phyloP scores from a whole-genome alignment of 2,329 filamentous ascomycete species.

The Colletotrichum orbiculare region DNA sequence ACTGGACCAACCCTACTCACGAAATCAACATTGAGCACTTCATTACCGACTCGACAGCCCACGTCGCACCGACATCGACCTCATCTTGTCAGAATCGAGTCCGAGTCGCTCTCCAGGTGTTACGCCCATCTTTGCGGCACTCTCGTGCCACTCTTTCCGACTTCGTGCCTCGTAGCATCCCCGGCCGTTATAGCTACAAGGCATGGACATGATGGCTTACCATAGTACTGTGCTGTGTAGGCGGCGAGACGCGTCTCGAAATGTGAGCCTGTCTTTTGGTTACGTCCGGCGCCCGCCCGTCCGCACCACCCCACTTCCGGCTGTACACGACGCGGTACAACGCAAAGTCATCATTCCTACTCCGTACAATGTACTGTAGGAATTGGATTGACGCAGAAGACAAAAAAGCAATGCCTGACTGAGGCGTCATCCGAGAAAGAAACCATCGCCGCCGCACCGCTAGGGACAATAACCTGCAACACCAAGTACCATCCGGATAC shows the following conservation, averaged over 20 bases:
- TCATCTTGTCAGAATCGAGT: not conserved
- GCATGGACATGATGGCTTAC: slow-evolving; percentile 26
- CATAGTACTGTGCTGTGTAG: not conserved
- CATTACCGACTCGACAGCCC: too few relatives aligned
- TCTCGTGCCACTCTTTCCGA: slow-evolving; percentile 12
- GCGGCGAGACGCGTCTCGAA: slow-evolving; percentile 37
- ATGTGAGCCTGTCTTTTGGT: slow-evolving; percentile 15
- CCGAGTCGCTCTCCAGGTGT: too few relatives aligned
- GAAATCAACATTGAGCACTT: too few relatives aligned
- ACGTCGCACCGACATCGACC: not conserved
- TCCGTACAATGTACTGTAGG: not conserved
- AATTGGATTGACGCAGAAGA: slow-evolving; percentile 24
- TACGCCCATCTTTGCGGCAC: slow-evolving; percentile 7
- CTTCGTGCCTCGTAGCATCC: slow-evolving; percentile 24
- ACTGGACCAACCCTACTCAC: too few relatives aligned
- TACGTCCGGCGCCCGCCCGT: slow-evolving; percentile 26
- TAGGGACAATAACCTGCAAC: not conserved
- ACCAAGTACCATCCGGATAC: slow-evolving; percentile 8
- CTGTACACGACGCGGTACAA: slow-evolving; percentile 18
- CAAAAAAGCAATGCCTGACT: slow-evolving; percentile 1
- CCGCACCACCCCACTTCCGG: slow-evolving; percentile 25
- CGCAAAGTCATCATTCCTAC: slow-evolving; percentile 1
- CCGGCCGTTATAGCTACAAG: slow-evolving; percentile 17
- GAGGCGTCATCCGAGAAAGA: slow-evolving; percentile 19
- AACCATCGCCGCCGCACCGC: slow-evolving; percentile 13